Evolutionary conservation across 306 rosid species (phyloP), one percentile per base, ranked within the genome.

Genomic region (Oxytropis ochrocephala): DNA sequence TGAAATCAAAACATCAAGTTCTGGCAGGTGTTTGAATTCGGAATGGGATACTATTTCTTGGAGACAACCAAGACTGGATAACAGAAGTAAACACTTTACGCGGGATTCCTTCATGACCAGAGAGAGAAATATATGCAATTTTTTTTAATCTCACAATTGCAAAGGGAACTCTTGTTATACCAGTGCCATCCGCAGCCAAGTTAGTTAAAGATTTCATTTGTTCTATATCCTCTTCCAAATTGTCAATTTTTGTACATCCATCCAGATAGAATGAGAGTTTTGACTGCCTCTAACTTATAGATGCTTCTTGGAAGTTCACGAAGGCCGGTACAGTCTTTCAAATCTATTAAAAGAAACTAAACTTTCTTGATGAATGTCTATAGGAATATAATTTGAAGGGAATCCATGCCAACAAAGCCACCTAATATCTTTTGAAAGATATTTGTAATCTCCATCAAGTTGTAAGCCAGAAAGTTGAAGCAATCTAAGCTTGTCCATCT

Each of bases 191-290:
- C 0, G 82, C 86, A 7, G 8, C 8, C 43, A 39, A 39, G 11
- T 0, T 39, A 5, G 43, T 39, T 8, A 39, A 39, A 6, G 11
- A 39, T 39, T 39, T 8, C 43, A 39, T 39, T 8, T 33, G 6
- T 33, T 33, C 38, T 4, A 33, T 4, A 6, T 33, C 7, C 38
- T 33, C 38, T 6, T 33, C 38, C 38, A 33, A 33, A 0, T 33
- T 33, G 19, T 59, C 80, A 68, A 76, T 67, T 19, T 0, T 68
- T 16, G 13, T 5, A 30, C 80, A 74, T 42, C 90, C 80, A 74
- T 42, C 90, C 75, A 11, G 75, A 68, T 5, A 76, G 18, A 39
- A 68, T 68, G 3, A 76, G 70, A 12, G 64, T 68, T 68, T 68
- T 42, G 0, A 68, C 8, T 0, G 70, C 59, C 11, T 70, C 50